A percentile compares a stretch with the other conserved stretches of the same genome.
phyloP scores from a whole-genome alignment of 2,329 filamentous ascomycete genomes.

The Elsinoe perseae region DNA sequence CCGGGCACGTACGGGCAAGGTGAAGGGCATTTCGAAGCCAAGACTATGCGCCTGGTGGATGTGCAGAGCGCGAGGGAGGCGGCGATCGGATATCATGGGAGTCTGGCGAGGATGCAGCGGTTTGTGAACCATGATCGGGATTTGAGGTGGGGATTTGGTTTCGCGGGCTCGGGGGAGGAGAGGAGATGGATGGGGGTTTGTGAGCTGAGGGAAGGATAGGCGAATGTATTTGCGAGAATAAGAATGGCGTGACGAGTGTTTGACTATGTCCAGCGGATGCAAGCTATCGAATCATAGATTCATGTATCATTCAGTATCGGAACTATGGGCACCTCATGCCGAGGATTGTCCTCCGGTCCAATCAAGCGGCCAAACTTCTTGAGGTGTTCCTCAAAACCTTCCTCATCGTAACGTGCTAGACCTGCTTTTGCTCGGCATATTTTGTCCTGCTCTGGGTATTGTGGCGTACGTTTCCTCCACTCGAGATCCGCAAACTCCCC shows the following conservation, averaged over 20 bases:
- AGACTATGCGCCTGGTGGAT: neutral
- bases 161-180: neutral
- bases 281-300: no score
- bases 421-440: neutral
- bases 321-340: neutral
- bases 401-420: neutral
- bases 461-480: neutral
- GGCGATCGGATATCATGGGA: constrained; percentile 5
- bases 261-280: no score
- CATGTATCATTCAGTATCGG: no score
- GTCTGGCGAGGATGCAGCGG: constrained; percentile 5
- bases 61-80: neutral
- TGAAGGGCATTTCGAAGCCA: neutral
- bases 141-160: constrained; percentile 3
- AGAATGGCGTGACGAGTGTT: no score
- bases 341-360: neutral
- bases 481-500: neutral
- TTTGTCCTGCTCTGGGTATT: neutral
- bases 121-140: constrained; percentile 8
- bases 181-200: constrained; percentile 13
- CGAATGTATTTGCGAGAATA: no score
- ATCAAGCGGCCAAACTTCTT: neutral
- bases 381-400: neutral
- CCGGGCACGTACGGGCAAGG: neutral
- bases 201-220: neutral